Percentiles rank a stretch among this genome's conserved stretches.
Evolutionary conservation across 164 flowering plant species (phyloP).

Genomic region (Magnolia kwangsiensis): DNA sequence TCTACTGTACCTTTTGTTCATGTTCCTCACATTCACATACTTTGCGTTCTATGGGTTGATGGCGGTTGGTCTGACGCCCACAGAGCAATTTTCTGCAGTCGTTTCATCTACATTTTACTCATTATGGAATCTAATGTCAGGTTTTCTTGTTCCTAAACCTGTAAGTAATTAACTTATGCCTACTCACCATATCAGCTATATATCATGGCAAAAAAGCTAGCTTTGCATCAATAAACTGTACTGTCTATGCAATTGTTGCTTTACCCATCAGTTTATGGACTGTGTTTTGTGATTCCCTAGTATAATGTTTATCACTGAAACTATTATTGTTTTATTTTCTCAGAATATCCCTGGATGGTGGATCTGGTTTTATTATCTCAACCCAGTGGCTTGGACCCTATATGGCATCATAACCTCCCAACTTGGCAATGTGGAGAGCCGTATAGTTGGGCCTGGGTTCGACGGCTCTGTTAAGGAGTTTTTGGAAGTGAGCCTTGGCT

Average conservation of each 20-base stretch:
- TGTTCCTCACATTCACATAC: slow-evolving; percentile 84
- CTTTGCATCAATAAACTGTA: too few species aligned
- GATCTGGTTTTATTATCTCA: slow-evolving; percentile 81
- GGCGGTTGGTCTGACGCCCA: slow-evolving; percentile 83
- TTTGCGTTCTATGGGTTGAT: slow-evolving; percentile 89
- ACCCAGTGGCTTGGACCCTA: slow-evolving; percentile 81
- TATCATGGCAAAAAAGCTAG: too few species aligned
- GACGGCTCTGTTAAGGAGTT: slow-evolving; percentile 64
- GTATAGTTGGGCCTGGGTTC: slow-evolving; percentile 49
- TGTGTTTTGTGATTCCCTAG: neutral
- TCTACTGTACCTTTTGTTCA: slow-evolving; percentile 56
- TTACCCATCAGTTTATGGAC: neutral
- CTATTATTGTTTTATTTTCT: neutral
- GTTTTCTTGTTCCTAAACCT: slow-evolving; percentile 75
- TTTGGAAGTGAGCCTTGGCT: slow-evolving; percentile 47
- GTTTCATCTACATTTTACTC: slow-evolving; percentile 85
- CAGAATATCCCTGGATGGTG: slow-evolving; percentile 88
- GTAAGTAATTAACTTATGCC: slow-evolving; percentile 32
- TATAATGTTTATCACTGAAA: neutral
- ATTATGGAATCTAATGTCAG: slow-evolving; percentile 89
- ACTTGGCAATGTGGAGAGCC: slow-evolving; percentile 70
- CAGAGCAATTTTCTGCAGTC: slow-evolving; percentile 70
- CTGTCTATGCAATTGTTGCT: too few species aligned
- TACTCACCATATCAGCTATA: neutral
- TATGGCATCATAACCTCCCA: slow-evolving; percentile 70